Evolutionary conservation across 495 filamentous ascomycete species (phyloP).

Genomic region (Antarctomyces pellizariae): DNA sequence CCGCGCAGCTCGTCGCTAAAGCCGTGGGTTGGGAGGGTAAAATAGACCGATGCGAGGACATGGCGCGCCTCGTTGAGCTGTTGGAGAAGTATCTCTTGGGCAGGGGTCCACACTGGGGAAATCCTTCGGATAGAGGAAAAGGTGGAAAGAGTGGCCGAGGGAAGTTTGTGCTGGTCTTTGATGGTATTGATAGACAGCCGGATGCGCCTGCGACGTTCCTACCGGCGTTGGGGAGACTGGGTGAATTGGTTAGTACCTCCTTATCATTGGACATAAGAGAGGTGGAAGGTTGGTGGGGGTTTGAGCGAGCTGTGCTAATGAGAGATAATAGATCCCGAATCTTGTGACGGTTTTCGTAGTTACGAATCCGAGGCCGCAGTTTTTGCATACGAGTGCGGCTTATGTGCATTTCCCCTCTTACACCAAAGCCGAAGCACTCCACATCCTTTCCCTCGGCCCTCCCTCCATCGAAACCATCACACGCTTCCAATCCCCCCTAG

Average conservation of each 20-base stretch:
- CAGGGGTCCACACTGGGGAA: too few species aligned
- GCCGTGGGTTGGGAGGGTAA: conserved; percentile 17
- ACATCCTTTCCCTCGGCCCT: conserved; percentile 35
- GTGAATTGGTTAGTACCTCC: conserved; percentile 44
- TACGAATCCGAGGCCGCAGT: conserved; percentile 42
- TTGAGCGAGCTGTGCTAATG: too few species aligned
- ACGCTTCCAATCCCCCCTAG: conserved; percentile 10
- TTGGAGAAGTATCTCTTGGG: conserved; percentile 34
- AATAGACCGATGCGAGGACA: conserved; percentile 43
- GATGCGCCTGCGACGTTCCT: conserved; percentile 60
- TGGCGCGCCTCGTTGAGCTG: conserved; percentile 48
- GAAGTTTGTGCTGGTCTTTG: conserved; percentile 65
- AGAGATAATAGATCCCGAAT: conserved; percentile 41
- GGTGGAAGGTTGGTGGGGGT: too few species aligned
- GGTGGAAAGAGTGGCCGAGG: conserved; percentile 15
- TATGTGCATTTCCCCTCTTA: conserved; percentile 75
- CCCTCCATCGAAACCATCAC: conserved; percentile 20
- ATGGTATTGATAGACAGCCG: conserved; percentile 73
- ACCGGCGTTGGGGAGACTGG: conserved; percentile 58
- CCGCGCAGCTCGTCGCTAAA: conserved; percentile 28
- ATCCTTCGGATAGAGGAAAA: conserved; percentile 6
- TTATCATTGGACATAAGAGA: too few species aligned
- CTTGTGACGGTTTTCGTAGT: conserved; percentile 61
- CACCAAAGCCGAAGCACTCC: conserved; percentile 50
- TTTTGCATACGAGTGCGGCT: conserved; percentile 51